A percentile compares a stretch with the other conserved stretches of the same genome.
Evolutionary conservation across 176 grass and related monocot species (phyloP).

Genomic region (Otatea glauca): DNA sequence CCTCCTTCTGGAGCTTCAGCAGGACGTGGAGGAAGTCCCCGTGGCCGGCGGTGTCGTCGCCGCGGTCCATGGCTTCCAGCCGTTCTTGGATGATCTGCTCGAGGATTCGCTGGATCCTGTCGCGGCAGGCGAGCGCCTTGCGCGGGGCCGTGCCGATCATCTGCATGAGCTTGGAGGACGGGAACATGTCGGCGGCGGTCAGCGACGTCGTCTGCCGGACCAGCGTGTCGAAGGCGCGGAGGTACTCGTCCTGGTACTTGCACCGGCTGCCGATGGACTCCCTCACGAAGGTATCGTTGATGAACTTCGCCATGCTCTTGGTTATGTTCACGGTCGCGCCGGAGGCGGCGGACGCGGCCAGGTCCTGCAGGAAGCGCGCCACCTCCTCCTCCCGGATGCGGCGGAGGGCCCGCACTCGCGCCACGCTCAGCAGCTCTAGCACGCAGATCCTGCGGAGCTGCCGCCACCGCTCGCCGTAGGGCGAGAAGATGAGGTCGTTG

Average conservation of each 20-base stretch:
- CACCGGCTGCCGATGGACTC: conserved; percentile 33
- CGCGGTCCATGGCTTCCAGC: not conserved
- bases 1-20: conserved; percentile 23
- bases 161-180: conserved; percentile 30
- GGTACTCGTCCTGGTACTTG: conserved; percentile 33
- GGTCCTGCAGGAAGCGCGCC: not conserved
- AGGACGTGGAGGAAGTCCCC: conserved; percentile 13
- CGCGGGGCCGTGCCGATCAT: not conserved
- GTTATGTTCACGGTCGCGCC: not conserved
- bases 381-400: conserved; percentile 34
- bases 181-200: conserved; percentile 22
- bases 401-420: conserved; percentile 9
- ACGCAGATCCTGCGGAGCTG: conserved; percentile 59
- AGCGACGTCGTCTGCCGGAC: not conserved
- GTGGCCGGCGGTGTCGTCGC: not conserved
- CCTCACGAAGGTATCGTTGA: conserved; percentile 35
- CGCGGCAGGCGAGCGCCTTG: not conserved
- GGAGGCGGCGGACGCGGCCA: not conserved
- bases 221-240: not conserved
- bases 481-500: conserved; percentile 39
- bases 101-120: not conserved
- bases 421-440: conserved; percentile 30
- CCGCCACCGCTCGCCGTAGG: conserved; percentile 62
- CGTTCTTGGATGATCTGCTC: conserved; percentile 15
- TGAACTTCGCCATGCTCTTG: not conserved